phyloP scores from a whole-genome alignment of 306 rosid genomes.

The Cyamopsis tetragonoloba region DNA sequence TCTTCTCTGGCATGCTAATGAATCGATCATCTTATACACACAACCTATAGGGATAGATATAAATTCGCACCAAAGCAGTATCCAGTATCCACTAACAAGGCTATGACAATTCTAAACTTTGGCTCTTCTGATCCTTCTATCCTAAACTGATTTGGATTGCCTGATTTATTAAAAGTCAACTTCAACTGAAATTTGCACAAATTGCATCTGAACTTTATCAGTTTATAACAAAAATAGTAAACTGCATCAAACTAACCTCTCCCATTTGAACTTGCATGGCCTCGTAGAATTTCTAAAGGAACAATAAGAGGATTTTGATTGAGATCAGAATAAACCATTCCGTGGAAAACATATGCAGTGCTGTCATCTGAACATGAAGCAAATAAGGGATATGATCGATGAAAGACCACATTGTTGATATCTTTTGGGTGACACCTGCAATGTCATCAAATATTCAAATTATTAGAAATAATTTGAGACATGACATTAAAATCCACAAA shows the following conservation, averaged over 20 bases:
- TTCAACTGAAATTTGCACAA: background rate
- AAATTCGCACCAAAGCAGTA: constrained; percentile 5
- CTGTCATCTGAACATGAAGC: constrained; percentile 93
- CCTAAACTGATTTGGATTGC: background rate
- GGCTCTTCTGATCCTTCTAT: background rate
- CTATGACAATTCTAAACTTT: background rate
- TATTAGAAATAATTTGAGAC: background rate
- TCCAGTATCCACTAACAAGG: constrained; percentile 5
- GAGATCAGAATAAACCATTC: constrained; percentile 91
- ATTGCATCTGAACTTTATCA: background rate
- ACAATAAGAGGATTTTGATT: constrained; percentile 88
- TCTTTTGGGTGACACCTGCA: constrained; percentile 94
- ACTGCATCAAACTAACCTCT: constrained; percentile 55
- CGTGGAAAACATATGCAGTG: constrained; percentile 85
- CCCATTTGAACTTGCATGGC: constrained; percentile 68
- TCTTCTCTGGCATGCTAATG: background rate
- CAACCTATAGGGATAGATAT: background rate
- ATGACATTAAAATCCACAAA: background rate
- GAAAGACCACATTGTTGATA: constrained; percentile 70
- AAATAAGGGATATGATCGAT: constrained; percentile 74
- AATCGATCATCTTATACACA: constrained; percentile 14
- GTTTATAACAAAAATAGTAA: background rate
- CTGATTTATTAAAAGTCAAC: background rate
- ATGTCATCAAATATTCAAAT: constrained; percentile 25
- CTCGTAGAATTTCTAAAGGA: constrained; percentile 80